phyloP scores from a whole-genome alignment of 2,329 filamentous ascomycete genomes.

The Dryadomyces quercus-mongolicae region DNA sequence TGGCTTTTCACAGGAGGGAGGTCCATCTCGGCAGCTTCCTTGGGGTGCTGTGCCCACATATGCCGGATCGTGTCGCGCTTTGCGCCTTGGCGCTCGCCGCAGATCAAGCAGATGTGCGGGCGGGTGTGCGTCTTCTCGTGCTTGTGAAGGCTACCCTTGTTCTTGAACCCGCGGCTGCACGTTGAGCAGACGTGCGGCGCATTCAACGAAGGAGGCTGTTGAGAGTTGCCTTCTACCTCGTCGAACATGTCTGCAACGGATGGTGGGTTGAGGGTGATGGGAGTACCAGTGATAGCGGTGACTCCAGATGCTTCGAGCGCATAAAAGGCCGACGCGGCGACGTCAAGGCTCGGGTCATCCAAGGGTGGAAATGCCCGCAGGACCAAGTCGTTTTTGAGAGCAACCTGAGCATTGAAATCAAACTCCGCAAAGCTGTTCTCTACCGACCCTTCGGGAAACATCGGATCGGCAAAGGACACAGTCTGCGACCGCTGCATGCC shows the following conservation, averaged over 20 bases:
- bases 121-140: not conserved
- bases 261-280: no score
- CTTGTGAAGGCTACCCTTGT: not conserved
- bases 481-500: no score
- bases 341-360: not conserved
- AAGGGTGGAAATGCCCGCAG: not conserved
- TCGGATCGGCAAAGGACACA: not conserved
- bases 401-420: not conserved
- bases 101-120: not conserved
- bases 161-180: no score
- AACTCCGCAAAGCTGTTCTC: not conserved
- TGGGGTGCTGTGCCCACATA: not conserved
- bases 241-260: no score
- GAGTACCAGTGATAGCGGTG: no score
- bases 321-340: not conserved
- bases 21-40: not conserved
- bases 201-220: no score
- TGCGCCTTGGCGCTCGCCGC: not conserved
- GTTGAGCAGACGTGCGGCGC: no score
- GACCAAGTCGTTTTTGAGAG: not conserved
- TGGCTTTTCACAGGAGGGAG: not conserved
- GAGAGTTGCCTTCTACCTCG: no score
- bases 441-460: not conserved
- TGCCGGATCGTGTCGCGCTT: not conserved
- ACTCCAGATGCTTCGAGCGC: no score